These are phyloP conservation scores for Lepiota subincarnata DNA, from an alignment of 768 basidiomycete genomes.

Conservation along the genomic window DNA sequence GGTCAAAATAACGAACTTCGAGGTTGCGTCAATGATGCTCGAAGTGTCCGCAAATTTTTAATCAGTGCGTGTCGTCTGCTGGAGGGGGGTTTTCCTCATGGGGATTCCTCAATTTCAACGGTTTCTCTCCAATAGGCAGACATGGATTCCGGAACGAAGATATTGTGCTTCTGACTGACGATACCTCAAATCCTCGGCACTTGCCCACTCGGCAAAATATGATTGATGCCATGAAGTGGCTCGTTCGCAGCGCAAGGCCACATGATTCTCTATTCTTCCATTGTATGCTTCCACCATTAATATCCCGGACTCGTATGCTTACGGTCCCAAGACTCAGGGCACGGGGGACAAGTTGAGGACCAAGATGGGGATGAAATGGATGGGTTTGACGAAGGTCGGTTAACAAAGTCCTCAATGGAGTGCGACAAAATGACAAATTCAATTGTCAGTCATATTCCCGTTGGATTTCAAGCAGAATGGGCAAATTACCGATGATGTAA, in stretches of 20 bases:
- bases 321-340: constrained; percentile 68
- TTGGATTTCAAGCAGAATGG: constrained; percentile 76
- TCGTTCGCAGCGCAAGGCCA: constrained; percentile 61
- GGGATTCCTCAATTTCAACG: not conserved
- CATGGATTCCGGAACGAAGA: constrained; percentile 56
- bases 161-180: constrained; percentile 69
- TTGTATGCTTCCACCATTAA: constrained; percentile 34
- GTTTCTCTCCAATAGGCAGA: constrained; percentile 21
- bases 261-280: constrained; percentile 81
- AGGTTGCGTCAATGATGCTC: constrained; percentile 82
- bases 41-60: constrained; percentile 65
- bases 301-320: not conserved
- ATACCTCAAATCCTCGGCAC: constrained; percentile 36
- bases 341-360: constrained; percentile 90
- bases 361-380: constrained; percentile 73
- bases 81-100: too few species aligned
- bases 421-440: not conserved
- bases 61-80: constrained; percentile 46
- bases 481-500: constrained; percentile 69
- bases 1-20: constrained; percentile 60
- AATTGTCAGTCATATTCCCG: constrained; percentile 72
- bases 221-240: constrained; percentile 48
- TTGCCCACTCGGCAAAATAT: constrained; percentile 46
- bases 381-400: constrained; percentile 72
- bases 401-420: not conserved